Conservation (phyloP, 148 eudicot genomes). For the Limonium bicolor region DNA sequence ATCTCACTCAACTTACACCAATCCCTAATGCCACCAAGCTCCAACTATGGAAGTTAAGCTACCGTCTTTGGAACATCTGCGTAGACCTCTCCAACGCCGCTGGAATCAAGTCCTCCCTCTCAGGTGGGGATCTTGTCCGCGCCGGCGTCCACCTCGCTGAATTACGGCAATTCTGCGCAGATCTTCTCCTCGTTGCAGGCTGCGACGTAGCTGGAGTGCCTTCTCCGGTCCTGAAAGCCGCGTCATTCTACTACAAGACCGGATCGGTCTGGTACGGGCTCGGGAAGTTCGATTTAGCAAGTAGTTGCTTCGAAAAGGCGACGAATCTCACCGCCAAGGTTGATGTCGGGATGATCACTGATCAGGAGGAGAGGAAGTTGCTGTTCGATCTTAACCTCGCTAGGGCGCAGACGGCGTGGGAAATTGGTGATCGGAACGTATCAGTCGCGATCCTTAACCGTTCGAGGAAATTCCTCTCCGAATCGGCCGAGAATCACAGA, state of each 20-base stretch:
- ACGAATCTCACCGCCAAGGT: slow-evolving; percentile 42
- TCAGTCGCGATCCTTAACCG: slow-evolving; percentile 60
- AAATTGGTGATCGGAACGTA: slow-evolving; percentile 44
- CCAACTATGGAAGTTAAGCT: slow-evolving; percentile 72
- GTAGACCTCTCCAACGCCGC: slow-evolving; percentile 60
- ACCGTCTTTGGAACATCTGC: slow-evolving; percentile 81
- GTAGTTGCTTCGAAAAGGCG: slow-evolving; percentile 71
- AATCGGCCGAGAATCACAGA: slow-evolving; percentile 31
- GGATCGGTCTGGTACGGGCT: slow-evolving; percentile 67
- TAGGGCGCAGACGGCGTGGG: slow-evolving; percentile 76
- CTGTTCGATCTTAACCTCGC: slow-evolving; percentile 60
- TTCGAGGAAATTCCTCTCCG: slow-evolving; percentile 48
- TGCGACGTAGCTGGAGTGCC: slow-evolving; percentile 59
- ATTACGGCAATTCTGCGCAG: slow-evolving; percentile 60
- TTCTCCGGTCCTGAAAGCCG: slow-evolving; percentile 48
- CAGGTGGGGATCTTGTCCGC: slow-evolving; percentile 8
- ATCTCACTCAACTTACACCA: slow-evolving; percentile 29
- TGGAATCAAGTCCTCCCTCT: slow-evolving; percentile 8
- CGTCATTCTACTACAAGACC: slow-evolving; percentile 68
- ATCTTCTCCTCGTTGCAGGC: slow-evolving; percentile 41
- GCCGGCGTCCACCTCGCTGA: slow-evolving; percentile 32
- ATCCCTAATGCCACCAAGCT: slow-evolving; percentile 59
- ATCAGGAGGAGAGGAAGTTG: slow-evolving; percentile 55
- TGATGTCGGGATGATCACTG: slow-evolving; percentile 30
- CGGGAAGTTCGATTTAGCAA: slow-evolving; percentile 44